Evolutionary conservation across 2,329 filamentous ascomycete genomes (phyloP).

Genomic region (Tricladium varicosporioides): DNA sequence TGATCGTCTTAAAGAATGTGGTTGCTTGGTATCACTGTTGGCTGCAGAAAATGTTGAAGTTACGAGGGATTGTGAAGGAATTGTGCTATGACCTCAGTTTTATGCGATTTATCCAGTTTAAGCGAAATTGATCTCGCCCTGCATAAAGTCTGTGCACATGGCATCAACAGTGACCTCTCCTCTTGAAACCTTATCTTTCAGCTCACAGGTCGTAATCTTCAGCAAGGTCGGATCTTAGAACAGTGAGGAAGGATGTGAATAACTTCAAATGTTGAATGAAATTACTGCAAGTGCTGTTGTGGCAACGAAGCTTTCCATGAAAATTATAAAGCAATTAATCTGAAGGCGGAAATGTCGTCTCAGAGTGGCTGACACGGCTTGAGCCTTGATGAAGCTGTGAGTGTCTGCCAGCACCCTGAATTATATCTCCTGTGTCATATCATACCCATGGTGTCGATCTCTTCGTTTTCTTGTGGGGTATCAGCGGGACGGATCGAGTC

Average conservation of each 20-base stretch:
- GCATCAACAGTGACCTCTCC: background rate
- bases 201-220: background rate
- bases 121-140: background rate
- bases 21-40: too few relatives aligned
- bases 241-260: too few relatives aligned
- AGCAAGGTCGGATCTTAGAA: background rate
- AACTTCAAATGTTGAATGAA: too few relatives aligned
- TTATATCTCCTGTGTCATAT: constrained; percentile 3
- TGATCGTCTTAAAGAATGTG: background rate
- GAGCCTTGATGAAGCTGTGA: background rate
- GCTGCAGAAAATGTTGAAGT: too few relatives aligned
- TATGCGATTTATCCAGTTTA: constrained; percentile 1
- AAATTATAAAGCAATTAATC: background rate
- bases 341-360: background rate
- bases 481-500: background rate
- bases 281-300: background rate
- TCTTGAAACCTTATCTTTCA: background rate
- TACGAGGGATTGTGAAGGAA: background rate
- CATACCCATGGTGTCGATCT: background rate
- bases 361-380: background rate
- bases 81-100: constrained; percentile 1
- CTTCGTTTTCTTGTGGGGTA: background rate
- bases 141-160: background rate
- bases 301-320: background rate
- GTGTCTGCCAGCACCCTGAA: background rate